Evolutionary conservation across 441 rosid genomes (phyloP).

Genomic region (Raphanus hybrid): DNA sequence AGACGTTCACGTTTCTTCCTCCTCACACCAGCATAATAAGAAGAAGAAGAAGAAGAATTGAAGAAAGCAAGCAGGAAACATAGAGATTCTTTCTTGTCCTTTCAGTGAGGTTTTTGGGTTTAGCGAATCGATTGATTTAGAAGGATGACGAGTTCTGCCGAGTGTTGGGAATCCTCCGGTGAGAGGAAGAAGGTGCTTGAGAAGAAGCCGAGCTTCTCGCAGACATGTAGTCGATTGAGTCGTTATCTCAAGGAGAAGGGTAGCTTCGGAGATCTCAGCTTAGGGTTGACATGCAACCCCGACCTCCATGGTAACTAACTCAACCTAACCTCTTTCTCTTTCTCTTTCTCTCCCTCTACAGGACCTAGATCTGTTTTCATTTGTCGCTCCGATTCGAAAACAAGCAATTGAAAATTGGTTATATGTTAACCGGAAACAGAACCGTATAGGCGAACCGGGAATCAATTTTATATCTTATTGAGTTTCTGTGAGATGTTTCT

Average conservation of each 20-base stretch:
- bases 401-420: background rate
- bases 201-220: too few species aligned
- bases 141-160: too few species aligned
- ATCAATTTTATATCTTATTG: too few species aligned
- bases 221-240: too few species aligned
- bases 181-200: too few species aligned
- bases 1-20: constrained; percentile 24
- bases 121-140: background rate
- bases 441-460: too few species aligned
- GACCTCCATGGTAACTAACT: constrained; percentile 44
- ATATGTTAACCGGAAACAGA: background rate
- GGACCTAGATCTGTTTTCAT: background rate
- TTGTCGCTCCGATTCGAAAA: background rate
- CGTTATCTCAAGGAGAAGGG: constrained; percentile 46
- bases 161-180: too few species aligned
- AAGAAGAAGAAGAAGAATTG: background rate
- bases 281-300: constrained; percentile 58
- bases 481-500: background rate
- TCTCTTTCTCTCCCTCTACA: background rate
- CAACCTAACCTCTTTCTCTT: background rate
- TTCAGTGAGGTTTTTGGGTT: too few species aligned
- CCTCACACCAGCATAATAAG: constrained; percentile 18
- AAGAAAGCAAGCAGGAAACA: background rate
- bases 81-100: background rate
- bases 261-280: constrained; percentile 71